Conservation (phyloP, 225 moss, liverwort and hornwort species). For the Bryoerythrophyllum caledonicum region DNA sequence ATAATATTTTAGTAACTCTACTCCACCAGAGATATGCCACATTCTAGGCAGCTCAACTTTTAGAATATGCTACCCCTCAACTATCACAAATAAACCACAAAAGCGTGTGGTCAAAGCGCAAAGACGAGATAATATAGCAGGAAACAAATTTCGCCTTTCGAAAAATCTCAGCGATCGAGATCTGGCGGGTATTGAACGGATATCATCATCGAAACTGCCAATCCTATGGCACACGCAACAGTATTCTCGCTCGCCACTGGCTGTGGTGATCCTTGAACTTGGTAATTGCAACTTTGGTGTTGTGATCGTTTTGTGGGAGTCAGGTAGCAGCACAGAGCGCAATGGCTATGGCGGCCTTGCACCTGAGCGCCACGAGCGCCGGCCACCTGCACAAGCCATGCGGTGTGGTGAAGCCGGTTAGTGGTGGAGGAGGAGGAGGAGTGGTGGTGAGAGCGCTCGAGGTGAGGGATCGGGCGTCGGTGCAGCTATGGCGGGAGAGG, state of each 20-base stretch:
- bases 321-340: background rate
- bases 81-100: too few species aligned
- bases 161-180: background rate
- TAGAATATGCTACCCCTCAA: background rate
- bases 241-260: slow-evolving; percentile 13
- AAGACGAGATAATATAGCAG: background rate
- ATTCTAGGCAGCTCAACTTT: too few species aligned
- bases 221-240: slow-evolving; percentile 2
- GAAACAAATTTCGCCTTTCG: slow-evolving; percentile 4
- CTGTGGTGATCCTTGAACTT: background rate
- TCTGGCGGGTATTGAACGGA: background rate
- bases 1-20: too few species aligned
- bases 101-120: slow-evolving; percentile 1
- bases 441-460: slow-evolving; percentile 7
- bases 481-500: slow-evolving; percentile 29
- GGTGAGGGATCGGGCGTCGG: background rate
- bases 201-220: background rate
- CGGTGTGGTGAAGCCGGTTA: background rate
- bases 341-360: slow-evolving; percentile 34
- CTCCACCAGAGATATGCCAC: too few species aligned
- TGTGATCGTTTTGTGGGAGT: background rate
- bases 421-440: background rate
- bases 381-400: slow-evolving; percentile 5
- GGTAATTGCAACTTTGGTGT: background rate
- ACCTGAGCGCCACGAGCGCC: slow-evolving; percentile 12